Evolutionary conservation across 768 basidiomycete genomes (phyloP).

Genomic region (Hysterangium stoloniferum): DNA sequence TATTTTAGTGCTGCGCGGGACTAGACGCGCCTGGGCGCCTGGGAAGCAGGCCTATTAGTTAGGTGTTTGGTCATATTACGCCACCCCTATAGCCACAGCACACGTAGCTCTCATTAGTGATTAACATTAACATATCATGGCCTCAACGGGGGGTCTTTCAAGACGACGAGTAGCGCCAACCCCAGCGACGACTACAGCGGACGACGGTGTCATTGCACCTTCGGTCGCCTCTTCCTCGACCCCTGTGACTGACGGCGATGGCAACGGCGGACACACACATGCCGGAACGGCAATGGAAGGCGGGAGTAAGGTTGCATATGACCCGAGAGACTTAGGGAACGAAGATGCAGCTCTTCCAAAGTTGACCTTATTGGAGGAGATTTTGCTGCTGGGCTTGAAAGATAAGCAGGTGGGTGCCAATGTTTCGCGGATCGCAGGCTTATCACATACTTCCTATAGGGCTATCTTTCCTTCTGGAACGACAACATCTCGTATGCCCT

Average conservation of each 20-base stretch:
- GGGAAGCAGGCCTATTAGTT: too few relatives aligned
- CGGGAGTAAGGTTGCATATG: constrained; percentile 83
- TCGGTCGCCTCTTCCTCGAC: background rate
- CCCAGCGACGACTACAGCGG: too few relatives aligned
- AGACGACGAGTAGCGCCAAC: constrained; percentile 7
- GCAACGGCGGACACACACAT: constrained; percentile 27
- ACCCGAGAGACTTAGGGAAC: constrained; percentile 80
- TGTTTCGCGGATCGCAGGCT: background rate
- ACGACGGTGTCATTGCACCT: background rate
- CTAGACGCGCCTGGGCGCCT: too few relatives aligned
- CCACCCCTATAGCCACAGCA: too few relatives aligned
- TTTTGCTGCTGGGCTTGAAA: constrained; percentile 87
- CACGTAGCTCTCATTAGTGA: too few relatives aligned
- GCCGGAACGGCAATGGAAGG: constrained; percentile 83
- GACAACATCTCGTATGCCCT: constrained; percentile 99
- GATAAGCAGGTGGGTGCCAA: constrained; percentile 72
- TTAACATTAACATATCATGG: too few relatives aligned
- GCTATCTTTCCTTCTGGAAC: constrained; percentile 98
- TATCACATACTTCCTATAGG: constrained; percentile 34
- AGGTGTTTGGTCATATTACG: too few relatives aligned
- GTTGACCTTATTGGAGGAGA: constrained; percentile 96
- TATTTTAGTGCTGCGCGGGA: too few relatives aligned
- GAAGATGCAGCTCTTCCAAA: constrained; percentile 66
- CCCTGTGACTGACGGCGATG: background rate
- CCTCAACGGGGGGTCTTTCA: constrained; percentile 6